A percentile compares a stretch with the other conserved stretches of the same genome.
These are phyloP conservation scores for Dichotomocladium elegans DNA, from an alignment of 371 early-diverging fungal genomes.

Conservation along the genomic window DNA sequence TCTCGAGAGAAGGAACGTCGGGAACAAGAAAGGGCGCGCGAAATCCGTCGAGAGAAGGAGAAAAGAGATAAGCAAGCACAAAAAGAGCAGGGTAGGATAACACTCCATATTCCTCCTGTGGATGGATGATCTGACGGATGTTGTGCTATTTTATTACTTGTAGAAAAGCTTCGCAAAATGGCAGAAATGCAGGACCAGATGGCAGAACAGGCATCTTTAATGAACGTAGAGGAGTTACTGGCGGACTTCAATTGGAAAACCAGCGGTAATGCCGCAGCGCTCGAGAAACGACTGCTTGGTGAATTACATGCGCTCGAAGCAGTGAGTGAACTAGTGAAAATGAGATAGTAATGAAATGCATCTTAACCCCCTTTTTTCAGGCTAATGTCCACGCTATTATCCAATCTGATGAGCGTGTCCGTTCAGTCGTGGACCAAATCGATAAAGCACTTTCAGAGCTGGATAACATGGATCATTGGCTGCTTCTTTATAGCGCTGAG, in stretches of 20 bases:
- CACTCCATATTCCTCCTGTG: background rate
- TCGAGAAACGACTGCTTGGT: conserved; percentile 58
- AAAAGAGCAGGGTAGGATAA: conserved; percentile 24
- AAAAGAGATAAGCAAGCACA: conserved; percentile 30
- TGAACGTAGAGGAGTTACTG: conserved; percentile 61
- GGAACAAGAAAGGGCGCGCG: conserved; percentile 30
- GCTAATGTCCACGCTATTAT: conserved; percentile 92
- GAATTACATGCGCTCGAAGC: conserved; percentile 75
- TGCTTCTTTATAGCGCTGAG: conserved; percentile 80
- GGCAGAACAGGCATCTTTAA: conserved; percentile 48
- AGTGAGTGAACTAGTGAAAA: conserved; percentile 32
- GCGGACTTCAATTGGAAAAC: conserved; percentile 75
- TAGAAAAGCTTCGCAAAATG: conserved; percentile 29
- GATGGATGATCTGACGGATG: background rate
- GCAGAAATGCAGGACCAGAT: conserved; percentile 42
- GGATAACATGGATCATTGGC: conserved; percentile 82
- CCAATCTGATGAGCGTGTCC: conserved; percentile 85
- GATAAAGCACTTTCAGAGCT: conserved; percentile 78
- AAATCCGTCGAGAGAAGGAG: conserved; percentile 34
- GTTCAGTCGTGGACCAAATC: conserved; percentile 73
- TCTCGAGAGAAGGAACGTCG: conserved; percentile 12
- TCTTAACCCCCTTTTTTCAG: conserved; percentile 22
- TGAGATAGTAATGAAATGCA: background rate
- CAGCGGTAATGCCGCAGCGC: conserved; percentile 69
- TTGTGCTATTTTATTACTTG: background rate